phyloP scores from a whole-genome alignment of 2,329 filamentous ascomycete genomes.

The Phaeophleospora eucalypticola region DNA sequence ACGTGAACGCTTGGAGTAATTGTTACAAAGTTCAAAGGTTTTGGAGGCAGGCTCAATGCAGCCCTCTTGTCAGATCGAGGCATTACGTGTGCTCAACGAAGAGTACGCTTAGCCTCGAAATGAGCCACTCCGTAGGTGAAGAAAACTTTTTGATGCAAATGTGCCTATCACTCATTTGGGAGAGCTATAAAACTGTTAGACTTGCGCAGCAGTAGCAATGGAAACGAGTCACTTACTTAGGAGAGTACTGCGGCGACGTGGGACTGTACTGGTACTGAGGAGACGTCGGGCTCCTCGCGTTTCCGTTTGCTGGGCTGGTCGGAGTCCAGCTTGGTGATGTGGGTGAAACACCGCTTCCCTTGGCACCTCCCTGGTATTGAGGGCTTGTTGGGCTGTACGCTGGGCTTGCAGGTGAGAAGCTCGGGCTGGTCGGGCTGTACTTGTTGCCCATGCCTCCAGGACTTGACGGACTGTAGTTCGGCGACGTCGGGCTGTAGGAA shows the following conservation, averaged over 20 bases:
- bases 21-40: conserved; percentile 18
- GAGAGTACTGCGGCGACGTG: conserved; percentile 49
- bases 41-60: conserved; percentile 3
- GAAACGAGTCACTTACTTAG: conserved; percentile 39
- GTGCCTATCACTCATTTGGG: conserved; percentile 22
- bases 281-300: conserved; percentile 21
- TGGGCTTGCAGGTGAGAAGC: conserved; percentile 28
- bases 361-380: conserved; percentile 51
- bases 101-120: conserved; percentile 26
- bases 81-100: conserved; percentile 33
- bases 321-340: conserved; percentile 49
- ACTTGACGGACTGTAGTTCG: conserved; percentile 66
- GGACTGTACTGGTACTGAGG: conserved; percentile 36
- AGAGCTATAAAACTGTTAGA: conserved; percentile 22
- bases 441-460: too few species aligned
- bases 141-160: background rate
- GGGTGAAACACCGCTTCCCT: conserved; percentile 36
- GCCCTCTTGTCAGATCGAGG: background rate
- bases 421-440: conserved; percentile 44
- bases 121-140: background rate
- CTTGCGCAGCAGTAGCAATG: background rate
- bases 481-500: conserved; percentile 57
- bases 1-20: conserved; percentile 18
- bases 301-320: conserved; percentile 51
- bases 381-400: conserved; percentile 54